These are phyloP conservation scores for Amanita inopinata DNA, from an alignment of 768 basidiomycete species.

Conservation along the genomic window DNA sequence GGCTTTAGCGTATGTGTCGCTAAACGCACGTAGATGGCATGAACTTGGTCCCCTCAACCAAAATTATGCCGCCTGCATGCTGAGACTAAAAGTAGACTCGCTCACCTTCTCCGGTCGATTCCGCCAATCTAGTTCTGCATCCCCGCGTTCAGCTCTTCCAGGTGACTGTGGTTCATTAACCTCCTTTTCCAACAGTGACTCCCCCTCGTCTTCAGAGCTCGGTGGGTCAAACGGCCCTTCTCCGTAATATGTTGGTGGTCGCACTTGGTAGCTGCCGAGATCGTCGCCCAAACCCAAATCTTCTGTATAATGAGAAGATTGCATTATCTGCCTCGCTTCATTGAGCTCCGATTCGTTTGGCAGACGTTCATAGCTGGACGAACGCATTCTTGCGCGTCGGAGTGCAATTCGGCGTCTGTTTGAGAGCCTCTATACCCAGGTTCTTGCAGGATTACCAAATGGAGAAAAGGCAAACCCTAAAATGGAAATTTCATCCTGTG, in stretches of 20 bases:
- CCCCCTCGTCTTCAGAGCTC: constrained; percentile 68
- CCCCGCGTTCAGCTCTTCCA: constrained; percentile 11
- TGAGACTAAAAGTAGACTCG: too few relatives aligned
- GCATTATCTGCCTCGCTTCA: background rate
- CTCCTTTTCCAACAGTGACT: constrained; percentile 42
- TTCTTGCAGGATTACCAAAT: background rate
- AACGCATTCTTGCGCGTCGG: constrained; percentile 9
- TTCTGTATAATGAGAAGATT: background rate
- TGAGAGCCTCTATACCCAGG: too few relatives aligned
- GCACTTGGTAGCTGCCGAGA: background rate
- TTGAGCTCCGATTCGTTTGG: constrained; percentile 4
- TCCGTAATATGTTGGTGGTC: constrained; percentile 48
- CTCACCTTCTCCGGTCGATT: background rate
- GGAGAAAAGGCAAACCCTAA: constrained; percentile 14
- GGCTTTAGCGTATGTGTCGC: background rate
- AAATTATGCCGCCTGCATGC: background rate
- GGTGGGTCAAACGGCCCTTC: constrained; percentile 73
- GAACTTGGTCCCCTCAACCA: background rate
- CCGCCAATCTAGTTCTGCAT: constrained; percentile 8
- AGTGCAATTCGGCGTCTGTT: too few relatives aligned
- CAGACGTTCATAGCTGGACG: constrained; percentile 10
- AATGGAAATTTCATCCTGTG: background rate
- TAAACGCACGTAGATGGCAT: background rate
- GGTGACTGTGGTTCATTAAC: constrained; percentile 7
- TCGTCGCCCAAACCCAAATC: background rate